Evolutionary conservation across 176 grass and related monocot species (phyloP).

Genomic region (Carex cristatella): DNA sequence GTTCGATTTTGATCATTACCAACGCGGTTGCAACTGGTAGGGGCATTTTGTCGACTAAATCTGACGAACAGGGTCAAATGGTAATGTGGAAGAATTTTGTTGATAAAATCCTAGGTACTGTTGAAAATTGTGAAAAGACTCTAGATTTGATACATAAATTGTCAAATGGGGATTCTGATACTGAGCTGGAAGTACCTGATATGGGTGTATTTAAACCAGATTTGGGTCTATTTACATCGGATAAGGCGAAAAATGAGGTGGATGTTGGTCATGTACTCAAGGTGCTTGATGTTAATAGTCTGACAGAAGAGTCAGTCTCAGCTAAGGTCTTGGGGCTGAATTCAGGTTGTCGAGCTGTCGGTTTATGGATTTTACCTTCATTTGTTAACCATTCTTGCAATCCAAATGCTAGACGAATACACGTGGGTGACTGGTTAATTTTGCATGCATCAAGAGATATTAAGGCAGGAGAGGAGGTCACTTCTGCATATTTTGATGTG

Average conservation of each 20-base stretch:
- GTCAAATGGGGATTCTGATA: conserved; percentile 45
- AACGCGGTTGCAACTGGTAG: conserved; percentile 60
- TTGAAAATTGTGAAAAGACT: conserved; percentile 52
- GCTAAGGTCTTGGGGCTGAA: conserved; percentile 43
- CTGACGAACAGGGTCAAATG: conserved; percentile 52
- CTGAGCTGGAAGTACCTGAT: conserved; percentile 39
- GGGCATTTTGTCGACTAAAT: conserved; percentile 49
- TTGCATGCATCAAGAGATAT: conserved; percentile 80
- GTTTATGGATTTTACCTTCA: conserved; percentile 78
- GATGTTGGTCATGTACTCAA: conserved; percentile 64
- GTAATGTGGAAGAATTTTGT: conserved; percentile 93
- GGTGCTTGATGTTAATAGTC: conserved; percentile 76
- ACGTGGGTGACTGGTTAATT: conserved; percentile 57
- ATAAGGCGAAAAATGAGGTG: not conserved
- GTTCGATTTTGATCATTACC: conserved; percentile 44
- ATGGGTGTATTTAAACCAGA: conserved; percentile 43
- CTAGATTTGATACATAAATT: conserved; percentile 44
- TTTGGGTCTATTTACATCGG: not conserved
- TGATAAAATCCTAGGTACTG: conserved; percentile 54
- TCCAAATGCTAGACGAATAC: conserved; percentile 59
- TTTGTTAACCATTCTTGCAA: conserved; percentile 86
- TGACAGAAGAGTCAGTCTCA: conserved; percentile 49
- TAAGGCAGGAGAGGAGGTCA: conserved; percentile 72
- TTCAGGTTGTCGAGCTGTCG: conserved; percentile 46
- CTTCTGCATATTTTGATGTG: conserved; percentile 82